phyloP scores from a whole-genome alignment of 2,329 filamentous ascomycete genomes.

The Colletotrichum musicola region DNA sequence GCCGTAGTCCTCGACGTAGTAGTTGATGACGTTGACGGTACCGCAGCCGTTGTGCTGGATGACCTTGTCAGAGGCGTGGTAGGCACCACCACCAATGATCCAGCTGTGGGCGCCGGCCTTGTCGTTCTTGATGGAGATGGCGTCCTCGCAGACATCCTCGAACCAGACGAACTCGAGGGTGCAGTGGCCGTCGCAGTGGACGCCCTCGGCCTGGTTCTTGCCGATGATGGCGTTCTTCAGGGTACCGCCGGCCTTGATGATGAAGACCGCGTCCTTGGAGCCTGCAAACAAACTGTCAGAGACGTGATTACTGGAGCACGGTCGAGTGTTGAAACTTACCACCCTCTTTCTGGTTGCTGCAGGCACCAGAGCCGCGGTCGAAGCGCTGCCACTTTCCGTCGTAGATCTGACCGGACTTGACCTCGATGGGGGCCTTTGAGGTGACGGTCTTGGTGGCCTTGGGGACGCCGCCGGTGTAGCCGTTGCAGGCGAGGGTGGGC shows the following conservation, averaged over 20 bases:
- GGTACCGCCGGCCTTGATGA: constrained; percentile 56
- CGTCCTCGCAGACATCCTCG: constrained; percentile 45
- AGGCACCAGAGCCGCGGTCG: constrained; percentile 55
- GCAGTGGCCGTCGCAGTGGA: constrained; percentile 59
- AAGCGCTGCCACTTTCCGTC: constrained; percentile 52
- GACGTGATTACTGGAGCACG: fast-evolving
- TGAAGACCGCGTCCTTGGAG: constrained; percentile 57
- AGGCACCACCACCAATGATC: constrained; percentile 56
- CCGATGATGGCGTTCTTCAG: constrained; percentile 63
- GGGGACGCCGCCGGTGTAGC: constrained; percentile 48
- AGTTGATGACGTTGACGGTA: constrained; percentile 54
- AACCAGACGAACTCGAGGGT: constrained; percentile 51
- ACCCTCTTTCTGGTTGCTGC: constrained; percentile 58
- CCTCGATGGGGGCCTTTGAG: constrained; percentile 43
- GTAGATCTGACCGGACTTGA: constrained; percentile 47
- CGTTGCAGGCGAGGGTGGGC: constrained; percentile 47
- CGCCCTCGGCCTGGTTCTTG: constrained; percentile 52
- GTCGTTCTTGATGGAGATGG: constrained; percentile 42
- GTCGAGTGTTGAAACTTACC: constrained; percentile 38
- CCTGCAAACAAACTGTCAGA: constrained; percentile 37
- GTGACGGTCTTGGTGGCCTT: constrained; percentile 44
- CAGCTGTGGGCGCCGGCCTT: constrained; percentile 30
- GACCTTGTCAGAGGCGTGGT: constrained; percentile 59
- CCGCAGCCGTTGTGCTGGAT: constrained; percentile 63
- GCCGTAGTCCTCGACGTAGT: constrained; percentile 60